Evolutionary conservation across 2,329 filamentous ascomycete genomes (phyloP).

Genomic region (Trichoderma sp.): DNA sequence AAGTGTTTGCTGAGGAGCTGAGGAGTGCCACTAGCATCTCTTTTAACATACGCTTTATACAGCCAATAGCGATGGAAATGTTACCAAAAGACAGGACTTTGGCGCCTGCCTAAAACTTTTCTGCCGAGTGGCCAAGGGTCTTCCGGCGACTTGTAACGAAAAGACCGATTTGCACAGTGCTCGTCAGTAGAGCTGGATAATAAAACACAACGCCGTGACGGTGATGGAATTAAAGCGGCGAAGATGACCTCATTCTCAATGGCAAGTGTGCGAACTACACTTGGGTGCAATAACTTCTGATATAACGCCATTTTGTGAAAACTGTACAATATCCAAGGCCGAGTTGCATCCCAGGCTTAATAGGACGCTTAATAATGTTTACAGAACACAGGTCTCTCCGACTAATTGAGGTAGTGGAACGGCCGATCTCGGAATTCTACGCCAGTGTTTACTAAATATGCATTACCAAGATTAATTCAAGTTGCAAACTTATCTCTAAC

Average conservation of each 20-base stretch:
- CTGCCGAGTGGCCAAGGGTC: neutral
- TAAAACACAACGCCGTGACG: neutral
- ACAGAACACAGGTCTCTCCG: neutral
- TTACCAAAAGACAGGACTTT: neutral
- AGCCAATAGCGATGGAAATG: neutral
- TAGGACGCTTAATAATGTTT: neutral
- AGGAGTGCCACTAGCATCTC: neutral
- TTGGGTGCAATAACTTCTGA: neutral
- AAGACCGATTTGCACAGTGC: neutral
- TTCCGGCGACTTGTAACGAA: neutral
- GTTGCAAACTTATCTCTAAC: neutral
- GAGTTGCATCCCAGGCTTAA: neutral
- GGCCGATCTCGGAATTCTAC: neutral
- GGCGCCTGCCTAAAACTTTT: neutral
- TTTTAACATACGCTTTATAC: neutral
- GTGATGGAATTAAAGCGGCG: neutral
- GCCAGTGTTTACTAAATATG: neutral
- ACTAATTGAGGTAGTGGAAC: neutral
- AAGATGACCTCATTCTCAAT: neutral
- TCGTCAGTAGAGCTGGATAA: neutral
- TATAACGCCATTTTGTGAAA: neutral
- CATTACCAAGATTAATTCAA: neutral
- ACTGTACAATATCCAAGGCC: neutral
- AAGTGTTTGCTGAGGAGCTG: neutral
- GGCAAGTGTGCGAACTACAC: neutral